Percentiles rank a stretch among this genome's conserved stretches.
Evolutionary conservation across 768 basidiomycete species (phyloP).

Genomic region (Calocybe indica): DNA sequence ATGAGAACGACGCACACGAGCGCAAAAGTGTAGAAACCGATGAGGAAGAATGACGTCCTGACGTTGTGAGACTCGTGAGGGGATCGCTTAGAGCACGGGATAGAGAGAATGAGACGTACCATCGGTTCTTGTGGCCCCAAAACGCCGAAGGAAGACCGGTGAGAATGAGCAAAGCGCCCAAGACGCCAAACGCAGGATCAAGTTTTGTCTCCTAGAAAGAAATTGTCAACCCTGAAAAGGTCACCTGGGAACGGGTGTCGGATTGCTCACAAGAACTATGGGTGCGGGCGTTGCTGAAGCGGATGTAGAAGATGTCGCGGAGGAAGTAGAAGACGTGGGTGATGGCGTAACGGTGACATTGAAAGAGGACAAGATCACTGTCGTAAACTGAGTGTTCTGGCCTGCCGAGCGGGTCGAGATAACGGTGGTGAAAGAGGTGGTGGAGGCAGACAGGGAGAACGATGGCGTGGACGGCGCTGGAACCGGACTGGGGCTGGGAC

Average conservation of each 20-base stretch:
- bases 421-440: slow-evolving; percentile 43
- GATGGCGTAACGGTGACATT: slow-evolving; percentile 58
- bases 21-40: slow-evolving; percentile 85
- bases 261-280: slow-evolving; percentile 31
- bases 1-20: slow-evolving; percentile 86
- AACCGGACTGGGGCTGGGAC: slow-evolving; percentile 18
- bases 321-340: slow-evolving; percentile 28
- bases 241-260: too few relatives aligned
- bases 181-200: slow-evolving; percentile 85
- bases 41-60: slow-evolving; percentile 92
- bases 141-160: slow-evolving; percentile 88
- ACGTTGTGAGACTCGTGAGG: slow-evolving; percentile 6
- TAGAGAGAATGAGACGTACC: slow-evolving; percentile 41
- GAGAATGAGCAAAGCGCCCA: slow-evolving; percentile 83
- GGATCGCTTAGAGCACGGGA: slow-evolving; percentile 5
- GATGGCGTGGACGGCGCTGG: slow-evolving; percentile 35
- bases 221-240: too few relatives aligned
- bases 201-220: slow-evolving; percentile 53
- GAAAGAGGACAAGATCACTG: slow-evolving; percentile 52
- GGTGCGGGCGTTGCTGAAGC: slow-evolving; percentile 39
- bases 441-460: slow-evolving; percentile 49
- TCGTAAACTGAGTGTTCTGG: slow-evolving; percentile 43
- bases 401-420: slow-evolving; percentile 40
- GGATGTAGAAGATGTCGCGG: slow-evolving; percentile 37
- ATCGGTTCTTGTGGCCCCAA: slow-evolving; percentile 94